phyloP scores from a whole-genome alignment of 768 basidiomycete species.

The Pleurotus sapidus region DNA sequence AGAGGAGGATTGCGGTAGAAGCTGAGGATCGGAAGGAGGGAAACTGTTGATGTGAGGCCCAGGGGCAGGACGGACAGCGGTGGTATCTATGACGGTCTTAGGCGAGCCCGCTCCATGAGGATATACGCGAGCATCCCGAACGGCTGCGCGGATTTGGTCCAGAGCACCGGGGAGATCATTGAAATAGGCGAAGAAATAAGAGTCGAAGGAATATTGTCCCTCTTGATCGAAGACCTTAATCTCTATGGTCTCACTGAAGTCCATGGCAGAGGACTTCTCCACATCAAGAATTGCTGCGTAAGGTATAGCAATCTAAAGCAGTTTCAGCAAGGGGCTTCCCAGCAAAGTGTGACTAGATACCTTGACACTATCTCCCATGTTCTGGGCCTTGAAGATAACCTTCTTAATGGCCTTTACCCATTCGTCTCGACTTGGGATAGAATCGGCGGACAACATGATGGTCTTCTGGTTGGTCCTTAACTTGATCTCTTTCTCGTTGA shows the following conservation, averaged over 20 bases:
- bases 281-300: conserved; percentile 88
- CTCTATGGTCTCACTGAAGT: conserved; percentile 96
- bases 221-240: conserved; percentile 86
- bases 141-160: conserved; percentile 76
- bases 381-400: conserved; percentile 94
- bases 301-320: conserved; percentile 83
- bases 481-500: conserved; percentile 76
- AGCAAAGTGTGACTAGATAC: conserved; percentile 30
- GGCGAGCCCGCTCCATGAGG: conserved; percentile 27
- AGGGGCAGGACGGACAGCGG: conserved; percentile 35
- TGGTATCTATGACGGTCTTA: conserved; percentile 58
- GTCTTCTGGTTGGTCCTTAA: conserved; percentile 80
- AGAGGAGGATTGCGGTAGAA: conserved; percentile 26
- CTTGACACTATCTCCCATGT: conserved; percentile 95
- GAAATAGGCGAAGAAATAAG: conserved; percentile 96
- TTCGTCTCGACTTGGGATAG: conserved; percentile 80
- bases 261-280: conserved; percentile 84
- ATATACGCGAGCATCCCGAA: conserved; percentile 51
- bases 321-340: background rate
- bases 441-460: conserved; percentile 72
- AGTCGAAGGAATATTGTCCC: conserved; percentile 76
- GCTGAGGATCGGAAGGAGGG: conserved; percentile 25
- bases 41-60: conserved; percentile 39
- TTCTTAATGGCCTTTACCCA: conserved; percentile 96
- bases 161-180: conserved; percentile 74